Conservation (phyloP, 495 filamentous ascomycete genomes). For the Aspergillus conjunctus region DNA sequence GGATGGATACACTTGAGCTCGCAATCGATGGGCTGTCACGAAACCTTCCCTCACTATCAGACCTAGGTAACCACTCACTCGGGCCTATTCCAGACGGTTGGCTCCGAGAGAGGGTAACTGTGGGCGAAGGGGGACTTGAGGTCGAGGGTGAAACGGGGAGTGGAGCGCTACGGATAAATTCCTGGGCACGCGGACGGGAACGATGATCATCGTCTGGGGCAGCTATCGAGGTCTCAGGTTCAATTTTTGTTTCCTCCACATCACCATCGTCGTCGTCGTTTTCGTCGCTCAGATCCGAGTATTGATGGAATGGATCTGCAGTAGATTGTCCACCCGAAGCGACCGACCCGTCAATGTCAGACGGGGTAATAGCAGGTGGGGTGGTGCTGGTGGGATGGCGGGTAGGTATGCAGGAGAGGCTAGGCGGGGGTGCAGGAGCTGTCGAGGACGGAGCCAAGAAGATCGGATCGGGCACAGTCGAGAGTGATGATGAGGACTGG, state of each 20-base stretch:
- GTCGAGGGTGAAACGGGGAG: conserved; percentile 34
- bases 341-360: conserved; percentile 31
- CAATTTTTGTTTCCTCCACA: background rate
- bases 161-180: conserved; percentile 31
- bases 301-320: conserved; percentile 36
- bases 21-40: conserved; percentile 6
- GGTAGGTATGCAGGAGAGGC: conserved; percentile 6
- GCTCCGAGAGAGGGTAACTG: conserved; percentile 16
- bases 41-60: background rate
- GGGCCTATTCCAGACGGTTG: conserved; percentile 14
- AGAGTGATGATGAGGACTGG: conserved; percentile 11
- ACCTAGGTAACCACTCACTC: conserved; percentile 4
- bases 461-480: conserved; percentile 9
- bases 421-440: conserved; percentile 4
- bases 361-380: conserved; percentile 22
- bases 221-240: conserved; percentile 6
- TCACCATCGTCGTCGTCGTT: conserved; percentile 5
- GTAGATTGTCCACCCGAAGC: conserved; percentile 33
- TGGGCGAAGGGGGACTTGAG: conserved; percentile 25
- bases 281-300: conserved; percentile 31
- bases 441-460: conserved; percentile 12
- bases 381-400: conserved; percentile 14
- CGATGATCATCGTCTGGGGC: conserved; percentile 5
- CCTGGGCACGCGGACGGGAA: conserved; percentile 8
- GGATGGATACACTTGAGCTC: conserved; percentile 13